phyloP scores from a whole-genome alignment of 75 land plant species.

The Azolla pinnata region DNA sequence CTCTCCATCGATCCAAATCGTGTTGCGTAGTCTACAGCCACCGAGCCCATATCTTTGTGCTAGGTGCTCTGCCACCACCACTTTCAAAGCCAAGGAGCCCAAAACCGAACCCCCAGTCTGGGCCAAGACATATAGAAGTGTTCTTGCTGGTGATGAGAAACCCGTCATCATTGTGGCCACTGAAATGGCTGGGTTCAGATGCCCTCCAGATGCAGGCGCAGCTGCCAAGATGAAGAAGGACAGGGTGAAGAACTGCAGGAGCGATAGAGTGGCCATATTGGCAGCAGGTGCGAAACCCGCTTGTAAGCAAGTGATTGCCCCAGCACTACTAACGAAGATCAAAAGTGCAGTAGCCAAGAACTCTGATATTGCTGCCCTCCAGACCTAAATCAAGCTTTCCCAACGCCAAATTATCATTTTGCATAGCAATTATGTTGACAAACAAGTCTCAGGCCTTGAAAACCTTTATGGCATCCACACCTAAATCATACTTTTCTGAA shows the following conservation, averaged over 20 bases:
- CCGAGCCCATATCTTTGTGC: conserved; percentile 16
- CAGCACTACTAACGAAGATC: conserved; percentile 25
- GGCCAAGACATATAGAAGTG: conserved; percentile 26
- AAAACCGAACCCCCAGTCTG: conserved; percentile 29
- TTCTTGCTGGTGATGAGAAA: conserved; percentile 23
- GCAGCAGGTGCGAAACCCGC: conserved; percentile 14
- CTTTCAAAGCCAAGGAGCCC: conserved; percentile 25
- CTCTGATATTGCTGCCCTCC: conserved; percentile 36
- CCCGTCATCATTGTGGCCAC: conserved; percentile 35
- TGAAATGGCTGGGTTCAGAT: conserved; percentile 40
- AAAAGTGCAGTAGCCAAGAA: conserved; percentile 29
- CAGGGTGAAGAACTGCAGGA: conserved; percentile 17
- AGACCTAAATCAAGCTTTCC: conserved; percentile 30
- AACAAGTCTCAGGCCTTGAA: no score
- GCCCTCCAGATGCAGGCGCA: conserved; percentile 39
- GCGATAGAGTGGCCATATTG: conserved; percentile 13
- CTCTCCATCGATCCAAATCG: conserved; percentile 7
- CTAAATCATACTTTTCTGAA: no score
- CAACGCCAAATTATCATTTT: no score
- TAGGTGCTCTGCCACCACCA: conserved; percentile 13
- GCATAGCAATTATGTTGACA: no score
- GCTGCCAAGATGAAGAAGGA: conserved; percentile 26
- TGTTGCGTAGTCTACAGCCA: conserved; percentile 21
- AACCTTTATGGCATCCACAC: no score
- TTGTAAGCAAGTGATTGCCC: conserved; percentile 20